A percentile compares a stretch with the other conserved stretches of the same genome.
Conservation (phyloP, 495 filamentous ascomycete species). For the Tuber calosporum region DNA sequence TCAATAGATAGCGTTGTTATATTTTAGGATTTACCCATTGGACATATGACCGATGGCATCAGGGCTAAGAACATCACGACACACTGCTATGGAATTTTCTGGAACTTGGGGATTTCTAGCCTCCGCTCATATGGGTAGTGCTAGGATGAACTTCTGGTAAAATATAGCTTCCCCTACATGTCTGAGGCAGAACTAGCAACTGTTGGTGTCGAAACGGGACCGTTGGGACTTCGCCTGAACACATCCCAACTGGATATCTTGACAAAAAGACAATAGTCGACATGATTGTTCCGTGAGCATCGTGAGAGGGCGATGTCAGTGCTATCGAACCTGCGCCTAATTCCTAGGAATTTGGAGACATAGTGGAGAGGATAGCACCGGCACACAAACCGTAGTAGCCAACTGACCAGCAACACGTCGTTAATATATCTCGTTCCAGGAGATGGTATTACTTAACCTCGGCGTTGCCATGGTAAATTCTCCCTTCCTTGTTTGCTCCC, state of each 20-base stretch:
- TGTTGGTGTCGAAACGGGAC: constrained; percentile 45
- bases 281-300: constrained; percentile 58
- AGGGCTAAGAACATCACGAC: constrained; percentile 65
- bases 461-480: constrained; percentile 65
- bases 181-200: constrained; percentile 5
- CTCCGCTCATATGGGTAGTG: constrained; percentile 69
- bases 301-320: constrained; percentile 71
- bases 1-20: constrained; percentile 74
- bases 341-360: too few relatives aligned
- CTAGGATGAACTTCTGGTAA: constrained; percentile 83
- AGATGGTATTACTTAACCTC: constrained; percentile 83
- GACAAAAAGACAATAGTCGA: constrained; percentile 62
- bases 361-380: constrained; percentile 45
- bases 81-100: constrained; percentile 77
- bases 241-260: constrained; percentile 74
- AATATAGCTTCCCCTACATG: not conserved
- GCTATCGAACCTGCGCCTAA: constrained; percentile 63
- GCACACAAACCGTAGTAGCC: constrained; percentile 43
- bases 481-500: not conserved
- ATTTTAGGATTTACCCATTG: constrained; percentile 92
- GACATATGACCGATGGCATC: constrained; percentile 87
- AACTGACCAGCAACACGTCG: constrained; percentile 72
- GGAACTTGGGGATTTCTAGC: constrained; percentile 86
- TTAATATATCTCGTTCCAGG: constrained; percentile 84
- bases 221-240: constrained; percentile 82